Evolutionary conservation across 2,329 filamentous ascomycete genomes (phyloP), one percentile per base, ranked within the genome.

Genomic region (Triangularia setosa): DNA sequence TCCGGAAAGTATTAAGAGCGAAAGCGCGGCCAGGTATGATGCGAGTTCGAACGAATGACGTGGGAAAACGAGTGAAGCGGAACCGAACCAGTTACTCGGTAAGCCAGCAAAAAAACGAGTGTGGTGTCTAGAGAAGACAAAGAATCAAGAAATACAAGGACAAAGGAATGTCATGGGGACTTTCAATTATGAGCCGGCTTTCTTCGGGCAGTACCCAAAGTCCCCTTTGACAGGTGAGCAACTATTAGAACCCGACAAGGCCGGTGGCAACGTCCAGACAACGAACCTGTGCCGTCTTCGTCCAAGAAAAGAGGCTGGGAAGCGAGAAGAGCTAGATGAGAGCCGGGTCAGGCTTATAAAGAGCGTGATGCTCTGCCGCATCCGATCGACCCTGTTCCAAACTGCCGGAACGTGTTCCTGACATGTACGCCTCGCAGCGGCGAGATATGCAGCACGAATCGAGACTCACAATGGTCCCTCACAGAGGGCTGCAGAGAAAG

Each of bases 111-210:
- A 8, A 65, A 66, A 62, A 63, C 48, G 62, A 68, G 62, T 11
- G 64, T 63, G 35, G 61, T 59, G 59, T 58, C 35, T 55, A 65
- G 61, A 60, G 27, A 58, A 48, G 56, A 64, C 52, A 64, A 62
- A 48, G 61, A n/a, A 61, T 62, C 28, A 67, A 61, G 56, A 52
- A 67, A 70, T 48, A 21, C 40, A 48, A 48, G 21, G 40, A 72
- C 65, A 72, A 67, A 71, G 67, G 67, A 71, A 61, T 65, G 68
- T 48, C 64, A 55, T 56, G 58, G 52, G 53, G 27, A 57, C 24
- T 53, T 24, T 52, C 61, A 33, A 57, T 35, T 25, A 56, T 62
- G 64, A 40, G 35, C 35, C 35, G n/a, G 12, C 35, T 40, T 40
- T 40, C 35, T 40, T 40, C 16, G 16, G 4, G 14, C 4, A 65